Conservation (phyloP, 768 basidiomycete species). For the Boletus rubescentipes region DNA sequence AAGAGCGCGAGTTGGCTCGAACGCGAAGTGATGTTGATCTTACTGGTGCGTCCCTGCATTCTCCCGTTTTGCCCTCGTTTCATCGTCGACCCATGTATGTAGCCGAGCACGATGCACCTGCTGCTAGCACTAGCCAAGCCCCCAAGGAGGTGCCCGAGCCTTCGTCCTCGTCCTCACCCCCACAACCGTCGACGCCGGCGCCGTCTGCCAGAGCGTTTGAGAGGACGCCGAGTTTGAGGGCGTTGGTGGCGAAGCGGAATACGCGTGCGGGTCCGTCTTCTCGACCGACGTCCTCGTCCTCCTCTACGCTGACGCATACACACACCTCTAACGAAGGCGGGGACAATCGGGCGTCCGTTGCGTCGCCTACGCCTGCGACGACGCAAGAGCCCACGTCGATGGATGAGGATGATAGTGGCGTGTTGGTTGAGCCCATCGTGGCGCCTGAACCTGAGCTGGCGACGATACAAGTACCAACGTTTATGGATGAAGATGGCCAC, state of each 20-base stretch:
- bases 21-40: not conserved
- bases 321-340: not conserved
- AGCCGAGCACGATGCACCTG: not conserved
- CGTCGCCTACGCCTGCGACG: too few relatives aligned
- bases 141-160: too few relatives aligned
- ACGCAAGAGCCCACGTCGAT: too few relatives aligned
- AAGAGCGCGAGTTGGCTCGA: not conserved
- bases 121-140: not conserved
- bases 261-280: not conserved
- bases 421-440: not conserved
- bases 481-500: not conserved
- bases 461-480: too few relatives aligned
- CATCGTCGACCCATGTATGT: not conserved
- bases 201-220: not conserved
- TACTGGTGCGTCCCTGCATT: not conserved
- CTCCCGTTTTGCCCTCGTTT: not conserved
- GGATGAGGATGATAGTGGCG: too few relatives aligned
- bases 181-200: not conserved
- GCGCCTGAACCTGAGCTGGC: not conserved
- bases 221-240: slow-evolving; percentile 18
- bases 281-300: not conserved
- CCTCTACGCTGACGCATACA: not conserved
- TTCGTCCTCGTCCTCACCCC: not conserved
- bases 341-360: not conserved
- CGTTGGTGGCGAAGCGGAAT: slow-evolving; percentile 14